phyloP scores from a whole-genome alignment of 208 protist genomes.

The Wallacemonas rigidus region DNA sequence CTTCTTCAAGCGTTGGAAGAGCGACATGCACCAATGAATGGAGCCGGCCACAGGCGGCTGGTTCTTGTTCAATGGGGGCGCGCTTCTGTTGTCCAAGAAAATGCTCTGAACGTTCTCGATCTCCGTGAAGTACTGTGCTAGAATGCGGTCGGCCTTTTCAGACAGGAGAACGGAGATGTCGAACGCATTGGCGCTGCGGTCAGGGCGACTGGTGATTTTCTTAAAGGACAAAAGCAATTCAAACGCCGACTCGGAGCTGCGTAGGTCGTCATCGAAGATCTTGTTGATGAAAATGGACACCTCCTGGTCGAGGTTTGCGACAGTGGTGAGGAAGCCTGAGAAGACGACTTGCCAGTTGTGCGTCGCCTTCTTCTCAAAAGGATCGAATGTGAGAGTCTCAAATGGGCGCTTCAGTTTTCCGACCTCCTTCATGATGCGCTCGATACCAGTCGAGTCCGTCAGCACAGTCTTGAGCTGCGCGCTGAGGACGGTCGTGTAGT shows the following conservation, averaged over 20 bases:
- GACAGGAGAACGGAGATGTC: constrained; percentile 93
- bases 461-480: constrained; percentile 97
- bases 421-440: constrained; percentile 94
- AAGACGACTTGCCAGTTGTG: constrained; percentile 93
- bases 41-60: constrained; percentile 96
- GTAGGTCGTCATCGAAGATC: constrained; percentile 97
- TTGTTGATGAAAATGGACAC: constrained; percentile 97
- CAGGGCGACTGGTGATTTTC: constrained; percentile 84
- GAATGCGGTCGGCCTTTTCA: constrained; percentile 95
- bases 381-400: constrained; percentile 95
- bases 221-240: constrained; percentile 97
- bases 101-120: constrained; percentile 90
- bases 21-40: constrained; percentile 96
- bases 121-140: constrained; percentile 95
- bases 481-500: constrained; percentile 97
- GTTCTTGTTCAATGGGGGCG: constrained; percentile 96
- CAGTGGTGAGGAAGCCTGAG: constrained; percentile 92
- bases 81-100: constrained; percentile 87
- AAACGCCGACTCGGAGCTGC: constrained; percentile 97
- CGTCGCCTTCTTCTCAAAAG: constrained; percentile 94
- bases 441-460: constrained; percentile 95
- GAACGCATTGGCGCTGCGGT: constrained; percentile 71
- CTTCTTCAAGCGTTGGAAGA: constrained; percentile 97
- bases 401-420: constrained; percentile 95
- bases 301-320: constrained; percentile 93